Conservation (phyloP, 345 rosid genomes). For the Raphanus raphanistrum region DNA sequence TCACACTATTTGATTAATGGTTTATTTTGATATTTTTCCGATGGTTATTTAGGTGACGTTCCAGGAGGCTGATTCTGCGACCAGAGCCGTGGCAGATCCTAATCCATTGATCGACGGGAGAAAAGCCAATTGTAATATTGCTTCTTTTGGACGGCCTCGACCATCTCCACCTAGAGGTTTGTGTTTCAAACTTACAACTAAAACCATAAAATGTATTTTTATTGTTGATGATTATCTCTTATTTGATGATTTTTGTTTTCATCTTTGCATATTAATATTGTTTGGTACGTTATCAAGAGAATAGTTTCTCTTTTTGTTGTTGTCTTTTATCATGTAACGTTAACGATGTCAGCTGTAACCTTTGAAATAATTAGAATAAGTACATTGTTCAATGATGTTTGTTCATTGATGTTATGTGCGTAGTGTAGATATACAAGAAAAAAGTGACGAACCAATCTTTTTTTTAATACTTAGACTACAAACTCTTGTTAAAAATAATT, state of each 20-base stretch:
- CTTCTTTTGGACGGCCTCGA: conserved; percentile 83
- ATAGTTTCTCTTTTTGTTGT: neutral
- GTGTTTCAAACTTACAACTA: neutral
- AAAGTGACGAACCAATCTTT: neutral
- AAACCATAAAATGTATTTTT: neutral
- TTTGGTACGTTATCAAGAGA: conserved; percentile 14
- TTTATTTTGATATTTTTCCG: neutral
- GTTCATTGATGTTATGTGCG: neutral
- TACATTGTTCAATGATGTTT: conserved; percentile 14
- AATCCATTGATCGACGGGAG: conserved; percentile 89
- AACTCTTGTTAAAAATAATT: neutral
- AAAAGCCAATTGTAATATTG: conserved; percentile 91
- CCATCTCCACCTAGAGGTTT: conserved; percentile 88
- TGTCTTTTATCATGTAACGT: conserved; percentile 9
- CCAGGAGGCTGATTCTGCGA: conserved; percentile 85
- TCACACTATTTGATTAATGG: neutral
- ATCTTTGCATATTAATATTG: conserved; percentile 4
- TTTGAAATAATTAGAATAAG: conserved; percentile 9
- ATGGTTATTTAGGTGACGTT: conserved; percentile 62
- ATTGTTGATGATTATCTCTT: neutral
- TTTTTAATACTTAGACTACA: neutral
- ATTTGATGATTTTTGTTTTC: neutral
- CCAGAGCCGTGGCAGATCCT: conserved; percentile 74
- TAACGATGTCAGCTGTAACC: conserved; percentile 1
- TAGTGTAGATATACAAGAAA: neutral